These are phyloP conservation scores for Ilyonectria destructans DNA, from an alignment of 2,329 filamentous ascomycete genomes.

Conservation along the genomic window DNA sequence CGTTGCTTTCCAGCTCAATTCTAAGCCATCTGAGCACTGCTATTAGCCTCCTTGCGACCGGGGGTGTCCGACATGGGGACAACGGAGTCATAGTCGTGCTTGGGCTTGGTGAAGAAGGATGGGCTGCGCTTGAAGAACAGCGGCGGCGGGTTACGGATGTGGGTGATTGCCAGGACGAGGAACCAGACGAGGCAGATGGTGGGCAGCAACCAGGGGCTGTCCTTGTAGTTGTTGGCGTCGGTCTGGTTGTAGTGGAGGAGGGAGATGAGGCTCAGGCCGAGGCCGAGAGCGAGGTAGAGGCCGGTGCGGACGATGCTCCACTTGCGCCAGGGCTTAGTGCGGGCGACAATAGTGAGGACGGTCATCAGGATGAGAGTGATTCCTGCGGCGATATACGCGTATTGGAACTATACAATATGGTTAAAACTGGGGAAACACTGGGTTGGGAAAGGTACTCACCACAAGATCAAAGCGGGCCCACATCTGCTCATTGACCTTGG, in stretches of 20 bases:
- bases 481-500: slow-evolving; percentile 43
- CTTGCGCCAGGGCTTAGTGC: slow-evolving; percentile 50
- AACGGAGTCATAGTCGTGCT: slow-evolving; percentile 34
- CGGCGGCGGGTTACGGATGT: slow-evolving; percentile 49
- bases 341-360: slow-evolving; percentile 51
- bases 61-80: slow-evolving; percentile 24
- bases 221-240: slow-evolving; percentile 41
- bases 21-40: neutral
- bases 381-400: slow-evolving; percentile 54
- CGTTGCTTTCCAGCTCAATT: neutral
- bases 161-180: slow-evolving; percentile 53
- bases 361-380: slow-evolving; percentile 53
- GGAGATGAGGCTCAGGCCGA: slow-evolving; percentile 50
- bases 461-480: slow-evolving; percentile 51
- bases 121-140: slow-evolving; percentile 41
- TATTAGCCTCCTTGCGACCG: slow-evolving; percentile 21
- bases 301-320: slow-evolving; percentile 53
- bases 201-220: slow-evolving; percentile 53
- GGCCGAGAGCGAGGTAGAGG: slow-evolving; percentile 50
- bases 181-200: slow-evolving; percentile 55
- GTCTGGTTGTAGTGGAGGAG: slow-evolving; percentile 45
- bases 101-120: slow-evolving; percentile 35
- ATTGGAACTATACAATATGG: slow-evolving; percentile 50
- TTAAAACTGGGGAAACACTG: slow-evolving; percentile 5
- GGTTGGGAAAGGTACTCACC: slow-evolving; percentile 42